Percentiles rank a stretch among this genome's conserved stretches.
phyloP scores from a whole-genome alignment of 371 early-diverging fungal species.

The Blakeslea trispora region DNA sequence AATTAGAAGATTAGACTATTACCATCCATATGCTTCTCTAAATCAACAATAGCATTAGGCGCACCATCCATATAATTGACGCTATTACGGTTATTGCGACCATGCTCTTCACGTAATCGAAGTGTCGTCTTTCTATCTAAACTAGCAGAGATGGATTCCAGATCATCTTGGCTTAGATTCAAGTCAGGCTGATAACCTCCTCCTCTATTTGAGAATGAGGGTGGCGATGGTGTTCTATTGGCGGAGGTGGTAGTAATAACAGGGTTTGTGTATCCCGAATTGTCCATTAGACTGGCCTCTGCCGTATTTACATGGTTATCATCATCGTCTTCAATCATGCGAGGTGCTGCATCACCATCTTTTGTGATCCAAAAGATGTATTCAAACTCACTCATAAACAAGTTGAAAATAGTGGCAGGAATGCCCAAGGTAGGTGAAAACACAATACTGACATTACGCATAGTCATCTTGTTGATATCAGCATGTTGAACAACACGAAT shows the following conservation, averaged over 20 bases:
- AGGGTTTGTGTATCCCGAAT: no score
- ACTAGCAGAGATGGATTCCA: no score
- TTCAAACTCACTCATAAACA: constrained; percentile 72
- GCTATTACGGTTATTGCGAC: constrained; percentile 54
- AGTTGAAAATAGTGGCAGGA: constrained; percentile 67
- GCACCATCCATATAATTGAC: constrained; percentile 53
- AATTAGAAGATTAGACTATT: constrained; percentile 1
- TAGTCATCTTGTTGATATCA: constrained; percentile 73
- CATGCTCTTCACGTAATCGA: constrained; percentile 37
- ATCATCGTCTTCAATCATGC: constrained; percentile 29
- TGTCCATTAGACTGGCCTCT: no score
- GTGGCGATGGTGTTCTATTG: no score
- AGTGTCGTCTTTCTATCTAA: constrained; percentile 25
- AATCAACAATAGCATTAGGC: constrained; percentile 51
- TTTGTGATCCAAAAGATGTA: constrained; percentile 60
- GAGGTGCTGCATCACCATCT: constrained; percentile 39
- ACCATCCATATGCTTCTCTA: constrained; percentile 49
- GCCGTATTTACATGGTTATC: no score
- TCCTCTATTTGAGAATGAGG: no score
- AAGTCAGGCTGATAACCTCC: constrained; percentile 2
- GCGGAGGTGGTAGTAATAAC: no score
- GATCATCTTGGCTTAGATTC: no score
- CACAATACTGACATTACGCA: constrained; percentile 75
- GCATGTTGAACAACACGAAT: constrained; percentile 62
- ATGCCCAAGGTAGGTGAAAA: constrained; percentile 74